phyloP scores from a whole-genome alignment of 139 green algal species.

The Pseudopediastrum boryanum region DNA sequence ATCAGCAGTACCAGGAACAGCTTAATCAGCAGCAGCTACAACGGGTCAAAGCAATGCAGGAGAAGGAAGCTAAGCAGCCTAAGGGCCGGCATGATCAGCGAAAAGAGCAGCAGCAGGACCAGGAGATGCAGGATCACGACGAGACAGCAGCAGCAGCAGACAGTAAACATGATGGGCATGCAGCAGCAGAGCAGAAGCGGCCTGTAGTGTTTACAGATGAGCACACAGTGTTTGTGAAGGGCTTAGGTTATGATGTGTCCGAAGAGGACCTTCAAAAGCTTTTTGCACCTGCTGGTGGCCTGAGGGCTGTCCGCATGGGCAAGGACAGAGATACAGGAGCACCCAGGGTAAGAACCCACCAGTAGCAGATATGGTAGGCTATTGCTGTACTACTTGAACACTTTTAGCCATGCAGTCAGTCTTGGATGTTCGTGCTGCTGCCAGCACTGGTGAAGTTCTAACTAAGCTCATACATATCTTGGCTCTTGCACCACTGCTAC shows the following conservation, averaged over 20 bases:
- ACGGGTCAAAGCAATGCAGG: not conserved
- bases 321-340: slow-evolving; percentile 36
- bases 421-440: too few relatives aligned
- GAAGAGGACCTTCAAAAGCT: slow-evolving; percentile 56
- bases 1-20: not conserved
- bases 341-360: slow-evolving; percentile 19
- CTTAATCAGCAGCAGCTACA: not conserved
- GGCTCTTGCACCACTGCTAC: too few relatives aligned
- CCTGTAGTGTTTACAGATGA: slow-evolving; percentile 42
- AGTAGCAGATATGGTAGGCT: too few relatives aligned
- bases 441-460: too few relatives aligned
- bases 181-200: not conserved
- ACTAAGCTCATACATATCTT: too few relatives aligned
- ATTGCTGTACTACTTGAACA: too few relatives aligned
- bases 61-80: not conserved
- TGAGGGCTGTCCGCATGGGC: slow-evolving; percentile 62
- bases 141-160: slow-evolving; percentile 22
- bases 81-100: not conserved
- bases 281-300: slow-evolving; percentile 50
- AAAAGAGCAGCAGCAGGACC: slow-evolving; percentile 7
- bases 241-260: slow-evolving; percentile 36
- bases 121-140: slow-evolving; percentile 9
- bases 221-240: slow-evolving; percentile 53
- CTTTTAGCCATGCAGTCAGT: too few relatives aligned
- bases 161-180: not conserved